Evolutionary conservation across 1,284 basidiomycete genomes (phyloP).

Genomic region (Rhodofomes roseus): DNA sequence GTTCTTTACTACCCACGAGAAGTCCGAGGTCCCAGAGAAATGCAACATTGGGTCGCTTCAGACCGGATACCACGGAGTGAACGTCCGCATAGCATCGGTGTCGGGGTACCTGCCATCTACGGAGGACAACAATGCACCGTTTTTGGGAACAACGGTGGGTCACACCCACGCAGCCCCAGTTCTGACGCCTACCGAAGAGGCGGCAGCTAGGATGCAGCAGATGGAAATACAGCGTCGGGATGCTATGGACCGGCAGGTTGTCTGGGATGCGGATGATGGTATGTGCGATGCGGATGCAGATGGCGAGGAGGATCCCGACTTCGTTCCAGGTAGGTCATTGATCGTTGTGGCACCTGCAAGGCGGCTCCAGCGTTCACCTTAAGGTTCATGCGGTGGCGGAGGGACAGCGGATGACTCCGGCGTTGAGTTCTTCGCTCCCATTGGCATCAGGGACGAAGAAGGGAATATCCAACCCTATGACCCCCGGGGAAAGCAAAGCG

Average conservation of each 20-base stretch:
- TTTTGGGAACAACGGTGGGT: slow-evolving; percentile 45
- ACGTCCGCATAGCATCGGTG: slow-evolving; percentile 66
- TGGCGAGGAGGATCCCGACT: slow-evolving; percentile 28
- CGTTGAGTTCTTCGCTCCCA: slow-evolving; percentile 18
- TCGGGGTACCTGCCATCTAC: slow-evolving; percentile 66
- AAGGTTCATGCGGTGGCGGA: slow-evolving; percentile 1
- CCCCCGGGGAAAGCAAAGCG: slow-evolving; percentile 40
- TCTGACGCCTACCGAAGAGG: slow-evolving; percentile 54
- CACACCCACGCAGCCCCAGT: slow-evolving; percentile 29
- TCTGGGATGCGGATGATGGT: slow-evolving; percentile 42
- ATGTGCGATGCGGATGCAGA: slow-evolving; percentile 26
- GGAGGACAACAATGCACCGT: slow-evolving; percentile 55
- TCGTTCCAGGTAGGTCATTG: slow-evolving; percentile 10
- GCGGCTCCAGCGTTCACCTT: neutral
- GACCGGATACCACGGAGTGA: slow-evolving; percentile 71
- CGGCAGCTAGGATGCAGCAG: slow-evolving; percentile 46
- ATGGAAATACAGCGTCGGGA: slow-evolving; percentile 50
- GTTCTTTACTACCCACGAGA: slow-evolving; percentile 72
- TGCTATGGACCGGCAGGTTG: slow-evolving; percentile 37
- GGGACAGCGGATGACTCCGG: slow-evolving; percentile 15
- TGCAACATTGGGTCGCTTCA: slow-evolving; percentile 62
- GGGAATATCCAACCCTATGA: slow-evolving; percentile 27
- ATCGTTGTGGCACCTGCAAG: neutral
- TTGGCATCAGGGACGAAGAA: slow-evolving; percentile 31
- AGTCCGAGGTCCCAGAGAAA: slow-evolving; percentile 65